Base-by-base conservation (phyloP, 2,329 filamentous ascomycete genomes). In the Didymosphaeria variabile region DNA sequence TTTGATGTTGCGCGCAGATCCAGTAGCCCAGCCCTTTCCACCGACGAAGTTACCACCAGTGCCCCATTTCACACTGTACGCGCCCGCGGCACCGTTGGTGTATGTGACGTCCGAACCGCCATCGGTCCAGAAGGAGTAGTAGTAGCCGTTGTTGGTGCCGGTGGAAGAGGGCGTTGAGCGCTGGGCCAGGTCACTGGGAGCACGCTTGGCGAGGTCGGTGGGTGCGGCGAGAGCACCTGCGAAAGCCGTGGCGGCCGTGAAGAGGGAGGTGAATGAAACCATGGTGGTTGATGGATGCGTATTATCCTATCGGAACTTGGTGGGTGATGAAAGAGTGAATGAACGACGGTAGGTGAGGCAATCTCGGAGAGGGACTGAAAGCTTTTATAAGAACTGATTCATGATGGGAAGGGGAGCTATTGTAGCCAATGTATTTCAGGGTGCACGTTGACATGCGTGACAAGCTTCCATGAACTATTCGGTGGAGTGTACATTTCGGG, bases 21-120 rank as follows among this genome's bases (percentile, higher is more conserved):
- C 86, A 19, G 85, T 81, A 58, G 82, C 82, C 85, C 86, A 88
- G 42, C 86, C 86, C 75, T 87, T 88, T 34, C 86, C 86, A 60
- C 79, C 84, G 34, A 87, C 85, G 49, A 86, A 83, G 78, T 87
- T 85, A 36, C 84, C 84, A 66, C 80, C 83, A 36, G 75, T 79
- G 53, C 77, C 75, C 85, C 85, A 88, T 5, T 55, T 76, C 7
- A 84, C 77, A 63, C 78, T 82, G 79, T 85, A 86, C 7, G 31
- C 21, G 8, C 49, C 49, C 3, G 49, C 49, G 21, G 49, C 72
- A n/a, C 79, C 81, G 72, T 86, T 87, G 67, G 80, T 84, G 76
- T 87, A 88, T n/a, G 76, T 81, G 4, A 84, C 82, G 36, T 76
- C 71, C 36, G 75, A 79, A 10, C 71, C 76, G 31, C 82, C 81